A percentile compares a stretch with the other conserved stretches of the same genome.
Conservation (phyloP, 1,139 yeast genomes). For the Saccharomyces hybrid region DNA sequence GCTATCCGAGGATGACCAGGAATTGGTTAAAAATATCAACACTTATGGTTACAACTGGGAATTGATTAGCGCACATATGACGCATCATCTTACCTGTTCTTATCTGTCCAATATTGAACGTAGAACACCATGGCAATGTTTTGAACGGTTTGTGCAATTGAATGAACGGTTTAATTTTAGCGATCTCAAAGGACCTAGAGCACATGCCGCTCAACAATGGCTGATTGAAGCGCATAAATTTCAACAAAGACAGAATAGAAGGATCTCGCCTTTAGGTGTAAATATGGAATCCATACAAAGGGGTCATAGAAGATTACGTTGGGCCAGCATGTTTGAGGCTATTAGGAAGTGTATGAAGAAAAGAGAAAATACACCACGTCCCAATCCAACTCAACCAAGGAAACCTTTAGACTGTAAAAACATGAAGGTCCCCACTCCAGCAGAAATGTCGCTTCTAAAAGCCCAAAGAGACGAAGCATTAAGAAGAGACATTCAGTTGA, state of each 20-base stretch:
- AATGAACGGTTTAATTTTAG: constrained; percentile 78
- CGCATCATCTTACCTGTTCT: constrained; percentile 53
- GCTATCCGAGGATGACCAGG: constrained; percentile 89
- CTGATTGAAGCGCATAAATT: constrained; percentile 83
- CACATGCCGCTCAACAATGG: constrained; percentile 85
- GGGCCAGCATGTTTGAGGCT: constrained; percentile 97
- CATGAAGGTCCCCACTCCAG: constrained; percentile 60
- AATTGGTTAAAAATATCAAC: constrained; percentile 69
- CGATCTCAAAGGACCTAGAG: constrained; percentile 83
- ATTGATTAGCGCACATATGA: constrained; percentile 73
- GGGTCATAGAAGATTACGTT: constrained; percentile 80
- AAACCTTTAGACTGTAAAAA: constrained; percentile 35
- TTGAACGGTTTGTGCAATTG: constrained; percentile 88
- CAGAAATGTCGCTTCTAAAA: constrained; percentile 72
- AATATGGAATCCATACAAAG: constrained; percentile 86
- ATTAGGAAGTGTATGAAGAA: constrained; percentile 84
- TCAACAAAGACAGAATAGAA: constrained; percentile 69
- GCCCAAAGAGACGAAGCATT: constrained; percentile 78
- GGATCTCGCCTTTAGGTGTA: constrained; percentile 87
- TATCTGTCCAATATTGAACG: constrained; percentile 85
- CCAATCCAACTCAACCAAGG: constrained; percentile 38
- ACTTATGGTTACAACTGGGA: constrained; percentile 93
- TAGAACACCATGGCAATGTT: constrained; percentile 97
- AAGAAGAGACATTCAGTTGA: constrained; percentile 30
- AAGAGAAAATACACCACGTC: constrained; percentile 62